Evolutionary conservation across 306 rosid genomes (phyloP), one percentile per base, ranked within the genome.

Genomic region (Cyclanthera cordifolia): DNA sequence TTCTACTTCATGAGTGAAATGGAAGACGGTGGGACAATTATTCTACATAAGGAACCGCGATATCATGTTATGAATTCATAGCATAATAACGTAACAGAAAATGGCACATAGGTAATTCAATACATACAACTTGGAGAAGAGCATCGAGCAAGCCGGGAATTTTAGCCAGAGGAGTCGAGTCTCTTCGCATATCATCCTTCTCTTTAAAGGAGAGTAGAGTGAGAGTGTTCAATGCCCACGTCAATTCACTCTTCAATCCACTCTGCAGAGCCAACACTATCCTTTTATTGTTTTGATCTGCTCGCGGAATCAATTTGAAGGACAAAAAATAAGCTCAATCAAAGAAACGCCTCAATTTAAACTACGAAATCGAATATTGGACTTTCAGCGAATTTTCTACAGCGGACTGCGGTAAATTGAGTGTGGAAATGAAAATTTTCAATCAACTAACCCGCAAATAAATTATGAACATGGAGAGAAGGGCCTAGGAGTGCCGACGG

Each of bases 101-200:
- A 47, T 25, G 30, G 15, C 55, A 17, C 5, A 8, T 32, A 39
- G 37, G 66, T 17, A 7, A 43, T 52, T 57, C 37, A 57, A 69
- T 25, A 82, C 99, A 49, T 90, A 94, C 99, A 82, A 90, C 90
- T 86, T 85, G 90, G 25, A 94, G 99, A 45, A 94, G 90, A 23
- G 99, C 97, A 83, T 94, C 99, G 45, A 94, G 97, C 87, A 94
- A 83, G 48, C 97, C 92, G 2, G 90, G 93, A 72, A 90, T 88
- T 83, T 90, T 94, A 0, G 99, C 78, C 0, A 94, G 90, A 21
- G 99, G 88, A 45, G 90, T 79, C 20, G 97, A 73, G 50, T 90
- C 99, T 81, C 63, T 88, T 53, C 97, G 95, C 83, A 82, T 77
- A 53, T 94, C 99, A 73, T 94, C 99, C 81, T 86, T 93, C 56